A percentile compares a stretch with the other conserved stretches of the same genome.
These are phyloP conservation scores for Aureobasidium sp. DNA, from an alignment of 2,329 filamentous ascomycete species.

Conservation along the genomic window DNA sequence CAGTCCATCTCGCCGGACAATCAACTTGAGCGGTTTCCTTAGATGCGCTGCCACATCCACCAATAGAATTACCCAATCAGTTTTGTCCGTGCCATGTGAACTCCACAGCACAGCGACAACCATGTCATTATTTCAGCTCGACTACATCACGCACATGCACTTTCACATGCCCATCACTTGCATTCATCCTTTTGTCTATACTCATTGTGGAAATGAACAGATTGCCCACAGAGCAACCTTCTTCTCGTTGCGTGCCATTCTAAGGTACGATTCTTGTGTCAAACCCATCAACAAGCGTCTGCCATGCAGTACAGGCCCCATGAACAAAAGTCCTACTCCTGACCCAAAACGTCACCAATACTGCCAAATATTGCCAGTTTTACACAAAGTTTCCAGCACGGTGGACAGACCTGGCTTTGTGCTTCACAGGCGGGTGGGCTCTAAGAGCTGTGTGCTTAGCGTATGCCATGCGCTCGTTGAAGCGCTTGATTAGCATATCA, in stretches of 20 bases:
- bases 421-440: neutral
- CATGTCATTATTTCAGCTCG: neutral
- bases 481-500: neutral
- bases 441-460: neutral
- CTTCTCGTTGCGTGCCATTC: neutral
- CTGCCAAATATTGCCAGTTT: neutral
- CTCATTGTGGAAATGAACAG: neutral
- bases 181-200: no score
- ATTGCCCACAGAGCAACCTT: neutral
- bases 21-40: neutral
- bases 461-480: neutral
- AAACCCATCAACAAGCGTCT: neutral
- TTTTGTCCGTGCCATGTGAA: neutral
- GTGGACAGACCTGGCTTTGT: neutral
- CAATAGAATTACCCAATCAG: neutral
- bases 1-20: neutral
- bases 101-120: neutral
- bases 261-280: neutral
- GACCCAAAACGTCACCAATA: neutral
- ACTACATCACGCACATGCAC: neutral
- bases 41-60: slow-evolving; percentile 1
- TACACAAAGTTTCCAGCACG: neutral
- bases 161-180: no score
- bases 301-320: neutral
- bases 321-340: neutral